phyloP scores from a whole-genome alignment of 2,329 filamentous ascomycete species.

The Zymoseptoria brevis region DNA sequence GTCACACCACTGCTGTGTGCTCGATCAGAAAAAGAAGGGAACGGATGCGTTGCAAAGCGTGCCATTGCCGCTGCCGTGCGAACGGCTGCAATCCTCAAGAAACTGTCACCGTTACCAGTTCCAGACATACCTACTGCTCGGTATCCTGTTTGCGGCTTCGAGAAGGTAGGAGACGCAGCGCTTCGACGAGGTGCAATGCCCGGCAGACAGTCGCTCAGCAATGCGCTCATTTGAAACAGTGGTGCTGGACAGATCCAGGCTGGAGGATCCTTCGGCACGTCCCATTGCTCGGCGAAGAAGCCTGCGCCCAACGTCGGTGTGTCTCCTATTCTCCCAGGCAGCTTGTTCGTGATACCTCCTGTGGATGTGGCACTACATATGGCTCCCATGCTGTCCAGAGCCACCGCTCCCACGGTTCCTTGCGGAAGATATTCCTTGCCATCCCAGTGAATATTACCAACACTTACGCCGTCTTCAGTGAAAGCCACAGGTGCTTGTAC shows the following conservation, averaged over 20 bases:
- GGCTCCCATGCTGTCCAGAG: constrained; percentile 66
- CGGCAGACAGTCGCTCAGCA: constrained; percentile 21
- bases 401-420: constrained; percentile 77
- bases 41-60: constrained; percentile 45
- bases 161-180: background rate
- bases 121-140: constrained; percentile 27
- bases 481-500: background rate
- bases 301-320: constrained; percentile 77
- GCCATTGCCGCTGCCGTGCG: constrained; percentile 67
- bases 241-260: background rate
- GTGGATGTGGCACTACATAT: constrained; percentile 60
- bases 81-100: constrained; percentile 63
- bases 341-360: constrained; percentile 81
- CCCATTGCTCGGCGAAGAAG: constrained; percentile 89
- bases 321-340: constrained; percentile 76
- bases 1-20: constrained; percentile 23
- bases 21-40: background rate
- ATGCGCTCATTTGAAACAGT: constrained; percentile 1
- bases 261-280: background rate
- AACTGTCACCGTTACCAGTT: constrained; percentile 76
- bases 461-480: background rate
- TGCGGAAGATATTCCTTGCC: constrained; percentile 63
- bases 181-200: constrained; percentile 11
- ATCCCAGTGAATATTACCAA: constrained; percentile 41
- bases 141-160: constrained; percentile 2